phyloP scores from a whole-genome alignment of 306 rosid genomes.

The Comarum palustre region DNA sequence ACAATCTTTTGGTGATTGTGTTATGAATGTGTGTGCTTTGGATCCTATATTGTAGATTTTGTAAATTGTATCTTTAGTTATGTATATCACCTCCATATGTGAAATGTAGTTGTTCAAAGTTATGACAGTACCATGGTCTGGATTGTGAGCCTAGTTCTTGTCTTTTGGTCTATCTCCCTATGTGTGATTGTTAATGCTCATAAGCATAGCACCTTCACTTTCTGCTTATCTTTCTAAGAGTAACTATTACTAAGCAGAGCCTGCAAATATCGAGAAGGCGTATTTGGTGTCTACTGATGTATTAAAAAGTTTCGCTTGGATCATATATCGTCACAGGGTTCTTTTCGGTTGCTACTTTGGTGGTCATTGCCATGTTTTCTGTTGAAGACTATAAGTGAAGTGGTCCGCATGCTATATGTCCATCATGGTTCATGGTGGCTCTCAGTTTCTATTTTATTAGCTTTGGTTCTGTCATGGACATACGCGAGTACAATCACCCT shows the following conservation, averaged over 20 bases:
- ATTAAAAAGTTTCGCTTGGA: neutral
- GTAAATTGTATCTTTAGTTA: neutral
- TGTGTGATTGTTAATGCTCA: neutral
- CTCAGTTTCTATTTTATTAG: slow-evolving; percentile 43
- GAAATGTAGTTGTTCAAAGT: neutral
- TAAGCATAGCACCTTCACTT: neutral
- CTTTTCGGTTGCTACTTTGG: slow-evolving; percentile 50
- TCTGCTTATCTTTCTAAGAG: neutral
- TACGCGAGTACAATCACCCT: slow-evolving; percentile 65
- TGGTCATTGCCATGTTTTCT: slow-evolving; percentile 61
- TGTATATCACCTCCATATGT: neutral
- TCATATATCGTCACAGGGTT: slow-evolving; percentile 37
- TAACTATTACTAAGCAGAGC: neutral
- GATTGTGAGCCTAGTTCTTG: neutral
- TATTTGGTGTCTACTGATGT: neutral
- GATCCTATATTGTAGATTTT: neutral
- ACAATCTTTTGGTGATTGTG: neutral
- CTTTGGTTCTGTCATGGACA: slow-evolving; percentile 63
- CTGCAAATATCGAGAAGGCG: neutral
- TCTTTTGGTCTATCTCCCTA: neutral
- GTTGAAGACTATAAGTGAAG: slow-evolving; percentile 59
- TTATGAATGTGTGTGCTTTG: neutral
- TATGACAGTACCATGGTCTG: neutral
- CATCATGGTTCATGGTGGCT: slow-evolving; percentile 49
- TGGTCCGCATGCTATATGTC: slow-evolving; percentile 40